phyloP scores from a whole-genome alignment of 2,329 filamentous ascomycete genomes.

The Nigrospora osmanthi region DNA sequence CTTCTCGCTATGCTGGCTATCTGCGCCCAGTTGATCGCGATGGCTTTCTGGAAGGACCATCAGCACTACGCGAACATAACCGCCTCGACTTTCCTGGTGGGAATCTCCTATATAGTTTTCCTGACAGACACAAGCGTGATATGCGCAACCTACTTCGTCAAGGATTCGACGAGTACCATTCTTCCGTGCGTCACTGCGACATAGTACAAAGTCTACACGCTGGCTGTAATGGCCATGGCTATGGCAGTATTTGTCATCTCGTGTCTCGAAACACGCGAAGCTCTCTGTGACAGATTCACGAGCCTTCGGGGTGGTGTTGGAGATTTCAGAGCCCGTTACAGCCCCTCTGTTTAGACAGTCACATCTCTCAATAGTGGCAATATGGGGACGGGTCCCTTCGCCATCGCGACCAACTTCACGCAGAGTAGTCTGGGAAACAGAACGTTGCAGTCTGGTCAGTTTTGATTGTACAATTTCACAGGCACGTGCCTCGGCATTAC shows the following conservation, averaged over 20 bases:
- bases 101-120: slow-evolving; percentile 9
- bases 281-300: slow-evolving; percentile 12
- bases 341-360: too few species aligned
- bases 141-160: slow-evolving; percentile 9
- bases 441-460: too few species aligned
- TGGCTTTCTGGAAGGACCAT: background rate
- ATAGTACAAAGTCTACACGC: slow-evolving; percentile 18
- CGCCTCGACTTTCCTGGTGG: slow-evolving; percentile 4
- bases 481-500: too few species aligned
- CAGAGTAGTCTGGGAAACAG: too few species aligned
- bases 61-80: background rate
- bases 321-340: background rate
- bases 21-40: background rate
- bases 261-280: slow-evolving; percentile 11
- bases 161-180: slow-evolving; percentile 7
- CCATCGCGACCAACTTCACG: too few species aligned
- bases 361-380: too few species aligned
- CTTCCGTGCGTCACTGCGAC: slow-evolving; percentile 14
- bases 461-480: too few species aligned
- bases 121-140: slow-evolving; percentile 5
- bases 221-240: slow-evolving; percentile 4
- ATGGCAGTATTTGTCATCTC: slow-evolving; percentile 7
- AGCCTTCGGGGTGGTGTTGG: background rate
- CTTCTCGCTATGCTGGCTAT: background rate
- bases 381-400: too few species aligned